Evolutionary conservation across 306 rosid genomes (phyloP).

Genomic region (Fragaria nilgerrensis): DNA sequence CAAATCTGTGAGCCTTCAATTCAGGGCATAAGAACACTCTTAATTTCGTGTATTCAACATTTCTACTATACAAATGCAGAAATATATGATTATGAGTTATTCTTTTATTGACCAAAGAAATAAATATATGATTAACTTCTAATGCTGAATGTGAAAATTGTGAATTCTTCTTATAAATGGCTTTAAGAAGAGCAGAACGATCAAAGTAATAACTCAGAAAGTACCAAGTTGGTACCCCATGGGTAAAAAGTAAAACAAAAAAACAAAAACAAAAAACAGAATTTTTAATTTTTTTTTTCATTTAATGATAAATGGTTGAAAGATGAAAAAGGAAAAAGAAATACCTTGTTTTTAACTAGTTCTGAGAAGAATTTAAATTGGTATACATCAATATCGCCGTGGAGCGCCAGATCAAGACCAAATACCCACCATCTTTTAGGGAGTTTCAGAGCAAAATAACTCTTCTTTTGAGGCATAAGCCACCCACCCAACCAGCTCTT

Average conservation of each 20-base stretch:
- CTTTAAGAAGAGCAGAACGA: not conserved
- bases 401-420: conserved; percentile 94
- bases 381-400: conserved; percentile 91
- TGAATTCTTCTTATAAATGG: not conserved
- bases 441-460: conserved; percentile 94
- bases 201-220: conserved; percentile 3
- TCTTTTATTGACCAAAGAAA: not conserved
- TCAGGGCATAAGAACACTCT: conserved; percentile 1
- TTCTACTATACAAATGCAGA: not conserved
- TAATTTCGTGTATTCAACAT: not conserved
- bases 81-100: not conserved
- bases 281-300: too few relatives aligned
- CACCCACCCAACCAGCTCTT: conserved; percentile 99
- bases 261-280: too few relatives aligned
- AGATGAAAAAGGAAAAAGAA: conserved; percentile 16
- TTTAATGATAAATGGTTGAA: not conserved
- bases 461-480: conserved; percentile 96
- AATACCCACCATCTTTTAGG: conserved; percentile 97
- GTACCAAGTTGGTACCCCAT: not conserved
- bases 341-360: conserved; percentile 69
- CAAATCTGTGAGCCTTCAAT: not conserved
- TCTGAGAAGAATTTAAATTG: conserved; percentile 96
- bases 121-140: not conserved
- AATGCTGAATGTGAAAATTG: not conserved
- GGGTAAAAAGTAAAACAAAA: not conserved